Base-by-base conservation (phyloP, 1,284 basidiomycete species). In the Grifola frondosa region DNA sequence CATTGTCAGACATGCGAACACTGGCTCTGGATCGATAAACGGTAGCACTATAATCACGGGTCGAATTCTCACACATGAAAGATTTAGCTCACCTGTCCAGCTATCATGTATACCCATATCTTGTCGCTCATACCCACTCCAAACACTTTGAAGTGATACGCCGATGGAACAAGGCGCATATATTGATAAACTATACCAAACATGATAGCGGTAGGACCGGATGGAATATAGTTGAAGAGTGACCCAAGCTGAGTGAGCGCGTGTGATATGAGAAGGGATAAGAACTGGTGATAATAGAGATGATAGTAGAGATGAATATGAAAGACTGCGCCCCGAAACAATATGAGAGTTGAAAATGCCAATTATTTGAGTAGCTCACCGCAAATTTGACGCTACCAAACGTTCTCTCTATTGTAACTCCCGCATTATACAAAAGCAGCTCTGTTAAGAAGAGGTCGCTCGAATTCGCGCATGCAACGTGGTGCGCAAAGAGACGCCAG, bases 361-460 rank as follows among this genome's bases (percentile, higher is more conserved):
- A 40, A 28, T 37, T 21, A 26, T 29, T 17, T 32, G 33, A 26
- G 11, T 3, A 13, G 69, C 88, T 66, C 54, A 92, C 92, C n/a
- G 89, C 88, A 66, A 80, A 97, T 63, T 97, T 97, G 44, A 84
- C 66, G 40, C 83, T 85, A 2, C 94, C 94, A 59, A 94, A 96
- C 29, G 83, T 80, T 42, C 94, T 76, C 61, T 97, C 94, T 31
- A 96, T 75, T 19, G 78, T 77, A 2, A 91, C 66, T 1, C 80
- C 81, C 17, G 82, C 73, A 58, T 83, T 80, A 65, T 86, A 95
- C 3, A 97, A 66, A 12, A 94, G 54, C 19, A 95, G 58, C 51
- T 88, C 81, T 1, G 80, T 81, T 34, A 96, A 62, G 38, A 97
- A 77, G 23, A 97, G 74, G 60, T 96, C 91, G 45, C 87, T 87